Conservation (phyloP, 208 protist species). For the Wallacemonas collosoma region DNA sequence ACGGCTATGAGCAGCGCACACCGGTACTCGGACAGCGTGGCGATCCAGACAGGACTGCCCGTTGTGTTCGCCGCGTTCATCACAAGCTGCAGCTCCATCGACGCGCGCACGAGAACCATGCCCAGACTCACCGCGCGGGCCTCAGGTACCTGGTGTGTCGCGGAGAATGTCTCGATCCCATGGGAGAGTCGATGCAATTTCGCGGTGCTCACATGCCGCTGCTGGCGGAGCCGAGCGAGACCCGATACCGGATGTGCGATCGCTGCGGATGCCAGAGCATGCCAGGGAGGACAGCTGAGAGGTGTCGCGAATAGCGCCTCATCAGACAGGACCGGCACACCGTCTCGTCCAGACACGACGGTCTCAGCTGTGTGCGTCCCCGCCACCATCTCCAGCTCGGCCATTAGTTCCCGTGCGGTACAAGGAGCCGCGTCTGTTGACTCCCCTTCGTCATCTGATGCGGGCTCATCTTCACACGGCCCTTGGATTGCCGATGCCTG, state of each 20-base stretch:
- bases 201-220: slow-evolving; percentile 3
- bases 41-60: slow-evolving; percentile 31
- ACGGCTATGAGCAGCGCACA: slow-evolving; percentile 19
- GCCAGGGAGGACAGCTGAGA: background rate
- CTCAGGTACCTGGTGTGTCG: too few relatives aligned
- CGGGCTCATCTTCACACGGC: too few relatives aligned
- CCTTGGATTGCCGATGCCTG: too few relatives aligned
- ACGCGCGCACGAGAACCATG: background rate
- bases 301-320: too few relatives aligned
- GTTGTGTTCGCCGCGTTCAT: background rate
- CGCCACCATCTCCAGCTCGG: slow-evolving; percentile 3
- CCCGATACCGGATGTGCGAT: too few relatives aligned
- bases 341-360: background rate
- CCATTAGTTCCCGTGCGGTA: background rate
- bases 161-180: too few relatives aligned
- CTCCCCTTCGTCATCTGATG: too few relatives aligned
- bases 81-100: slow-evolving; percentile 16
- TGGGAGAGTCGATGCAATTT: background rate
- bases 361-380: background rate
- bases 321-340: too few relatives aligned
- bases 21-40: slow-evolving; percentile 37
- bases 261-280: background rate
- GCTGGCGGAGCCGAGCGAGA: background rate
- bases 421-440: background rate
- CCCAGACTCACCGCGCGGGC: background rate